These are phyloP conservation scores for Ophiostoma sp. DNA, from an alignment of 2,329 filamentous ascomycete genomes.

Conservation along the genomic window DNA sequence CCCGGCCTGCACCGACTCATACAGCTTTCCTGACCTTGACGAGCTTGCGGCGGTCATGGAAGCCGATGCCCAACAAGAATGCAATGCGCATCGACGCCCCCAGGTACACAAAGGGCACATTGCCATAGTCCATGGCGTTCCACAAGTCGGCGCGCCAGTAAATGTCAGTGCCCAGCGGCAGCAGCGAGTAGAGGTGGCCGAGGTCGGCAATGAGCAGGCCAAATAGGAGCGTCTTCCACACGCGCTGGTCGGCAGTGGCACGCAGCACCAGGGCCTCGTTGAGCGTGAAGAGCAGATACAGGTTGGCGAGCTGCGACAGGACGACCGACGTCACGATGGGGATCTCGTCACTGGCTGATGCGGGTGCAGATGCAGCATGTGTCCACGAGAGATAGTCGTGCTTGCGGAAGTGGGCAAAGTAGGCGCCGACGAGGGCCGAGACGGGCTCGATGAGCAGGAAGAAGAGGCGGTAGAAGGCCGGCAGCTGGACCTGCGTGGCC, in stretches of 20 bases:
- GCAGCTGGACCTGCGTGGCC: conserved; percentile 29
- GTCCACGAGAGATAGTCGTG: conserved; percentile 60
- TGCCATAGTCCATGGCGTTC: conserved; percentile 65
- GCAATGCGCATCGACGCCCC: conserved; percentile 56
- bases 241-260: conserved; percentile 58
- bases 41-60: conserved; percentile 32
- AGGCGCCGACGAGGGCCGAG: conserved; percentile 50
- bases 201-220: conserved; percentile 69
- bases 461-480: conserved; percentile 60
- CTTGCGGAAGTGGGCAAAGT: conserved; percentile 42
- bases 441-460: conserved; percentile 68
- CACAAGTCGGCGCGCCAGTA: conserved; percentile 59
- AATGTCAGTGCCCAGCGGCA: conserved; percentile 52
- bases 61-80: conserved; percentile 54
- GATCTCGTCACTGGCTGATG: conserved; percentile 36
- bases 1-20: not conserved
- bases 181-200: conserved; percentile 66
- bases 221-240: conserved; percentile 65
- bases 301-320: conserved; percentile 69
- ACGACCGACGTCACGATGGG: conserved; percentile 60
- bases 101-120: conserved; percentile 64
- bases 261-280: conserved; percentile 73
- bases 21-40: conserved; percentile 16
- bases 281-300: conserved; percentile 71
- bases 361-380: conserved; percentile 47